A percentile compares a stretch with the other conserved stretches of the same genome.
phyloP scores from a whole-genome alignment of 1,139 yeast species.

The Candida tetrigidarum region DNA sequence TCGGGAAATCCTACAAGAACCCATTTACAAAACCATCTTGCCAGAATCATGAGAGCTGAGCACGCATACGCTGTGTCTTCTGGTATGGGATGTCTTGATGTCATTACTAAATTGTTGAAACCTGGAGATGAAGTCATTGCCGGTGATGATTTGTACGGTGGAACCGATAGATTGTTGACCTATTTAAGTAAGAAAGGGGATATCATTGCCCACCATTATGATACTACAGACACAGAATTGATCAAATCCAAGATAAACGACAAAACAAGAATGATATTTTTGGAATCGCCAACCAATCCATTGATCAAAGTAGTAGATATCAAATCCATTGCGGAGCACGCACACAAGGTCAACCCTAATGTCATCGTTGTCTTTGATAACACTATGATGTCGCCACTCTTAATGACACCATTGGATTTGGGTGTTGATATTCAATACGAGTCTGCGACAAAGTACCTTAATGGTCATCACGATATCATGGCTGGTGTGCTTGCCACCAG shows the following conservation, averaged over 20 bases:
- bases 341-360: slow-evolving; percentile 69
- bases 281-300: slow-evolving; percentile 94
- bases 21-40: slow-evolving; percentile 73
- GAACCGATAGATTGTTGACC: slow-evolving; percentile 83
- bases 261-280: slow-evolving; percentile 72
- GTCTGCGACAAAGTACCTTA: slow-evolving; percentile 88
- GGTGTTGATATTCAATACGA: slow-evolving; percentile 93
- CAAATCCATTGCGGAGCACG: slow-evolving; percentile 62
- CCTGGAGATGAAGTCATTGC: slow-evolving; percentile 89
- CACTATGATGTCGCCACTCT: slow-evolving; percentile 93
- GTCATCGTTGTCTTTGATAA: slow-evolving; percentile 86
- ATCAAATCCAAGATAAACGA: slow-evolving; percentile 56
- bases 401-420: slow-evolving; percentile 81
- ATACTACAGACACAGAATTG: slow-evolving; percentile 72
- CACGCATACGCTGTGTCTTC: slow-evolving; percentile 82
- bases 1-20: slow-evolving; percentile 96
- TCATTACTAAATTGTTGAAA: slow-evolving; percentile 68
- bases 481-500: slow-evolving; percentile 67
- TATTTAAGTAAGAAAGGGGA: slow-evolving; percentile 71
- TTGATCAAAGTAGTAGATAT: slow-evolving; percentile 86
- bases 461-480: slow-evolving; percentile 97
- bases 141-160: slow-evolving; percentile 93
- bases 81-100: slow-evolving; percentile 94
- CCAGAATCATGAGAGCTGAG: slow-evolving; percentile 74
- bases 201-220: slow-evolving; percentile 73